A percentile compares a stretch with the other conserved stretches of the same genome.
Evolutionary conservation across 1,139 yeast species (phyloP).

Genomic region (Saccharomyces hybrid): DNA sequence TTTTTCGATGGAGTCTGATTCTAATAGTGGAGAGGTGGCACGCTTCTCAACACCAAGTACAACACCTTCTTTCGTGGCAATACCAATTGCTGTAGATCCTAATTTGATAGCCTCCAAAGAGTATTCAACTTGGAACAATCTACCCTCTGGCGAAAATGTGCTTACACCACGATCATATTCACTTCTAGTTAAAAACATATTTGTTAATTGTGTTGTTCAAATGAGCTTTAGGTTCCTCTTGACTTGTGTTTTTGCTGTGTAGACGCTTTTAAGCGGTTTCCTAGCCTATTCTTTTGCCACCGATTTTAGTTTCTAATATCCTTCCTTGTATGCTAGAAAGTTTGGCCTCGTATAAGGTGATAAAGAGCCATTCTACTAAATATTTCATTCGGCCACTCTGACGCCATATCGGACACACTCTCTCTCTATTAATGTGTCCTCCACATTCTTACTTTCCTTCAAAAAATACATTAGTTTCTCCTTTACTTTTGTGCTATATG

Average conservation of each 20-base stretch:
- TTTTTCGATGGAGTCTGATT: constrained; percentile 89
- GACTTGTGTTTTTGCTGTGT: not conserved
- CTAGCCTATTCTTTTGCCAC: not conserved
- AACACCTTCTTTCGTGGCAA: constrained; percentile 94
- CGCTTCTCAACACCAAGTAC: constrained; percentile 95
- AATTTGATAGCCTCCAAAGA: constrained; percentile 94
- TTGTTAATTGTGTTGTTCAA: not conserved
- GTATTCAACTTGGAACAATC: constrained; percentile 96
- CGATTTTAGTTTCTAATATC: not conserved
- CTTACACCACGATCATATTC: constrained; percentile 99
- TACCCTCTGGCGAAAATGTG: constrained; percentile 97
- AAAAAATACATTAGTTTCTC: no score
- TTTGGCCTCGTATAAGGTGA: not conserved
- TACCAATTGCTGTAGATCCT: constrained; percentile 94
- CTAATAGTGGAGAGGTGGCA: constrained; percentile 86
- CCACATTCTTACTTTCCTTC: no score
- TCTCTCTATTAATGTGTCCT: no score
- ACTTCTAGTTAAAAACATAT: constrained; percentile 94
- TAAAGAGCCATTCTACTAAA: not conserved
- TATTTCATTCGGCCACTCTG: no score
- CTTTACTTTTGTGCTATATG: no score
- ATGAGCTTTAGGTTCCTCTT: not conserved
- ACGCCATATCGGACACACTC: no score
- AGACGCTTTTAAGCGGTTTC: not conserved
- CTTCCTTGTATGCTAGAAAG: not conserved